These are phyloP conservation scores for Capronia coronata DNA, from an alignment of 2,329 filamentous ascomycete species.

Conservation along the genomic window DNA sequence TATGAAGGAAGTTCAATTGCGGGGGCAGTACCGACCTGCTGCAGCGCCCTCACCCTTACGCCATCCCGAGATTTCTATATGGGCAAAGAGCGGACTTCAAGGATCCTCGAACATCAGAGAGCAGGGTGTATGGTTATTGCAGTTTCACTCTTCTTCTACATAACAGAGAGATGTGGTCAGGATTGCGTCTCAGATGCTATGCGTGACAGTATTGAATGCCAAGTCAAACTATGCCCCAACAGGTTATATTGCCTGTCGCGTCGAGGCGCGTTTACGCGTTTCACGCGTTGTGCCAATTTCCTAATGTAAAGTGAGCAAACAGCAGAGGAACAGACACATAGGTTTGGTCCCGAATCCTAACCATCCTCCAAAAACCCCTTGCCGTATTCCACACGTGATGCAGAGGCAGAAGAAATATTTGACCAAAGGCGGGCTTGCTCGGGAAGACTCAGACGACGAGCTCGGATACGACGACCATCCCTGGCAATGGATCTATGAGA, in stretches of 20 bases:
- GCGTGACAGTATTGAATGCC: background rate
- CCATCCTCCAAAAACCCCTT: no score
- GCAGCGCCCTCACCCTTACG: no score
- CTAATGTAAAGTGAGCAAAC: no score
- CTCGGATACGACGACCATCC: slow-evolving; percentile 64
- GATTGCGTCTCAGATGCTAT: background rate
- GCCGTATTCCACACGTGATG: slow-evolving; percentile 8
- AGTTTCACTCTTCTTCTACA: background rate
- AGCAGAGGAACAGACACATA: background rate
- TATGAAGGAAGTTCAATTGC: no score
- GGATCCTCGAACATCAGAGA: background rate
- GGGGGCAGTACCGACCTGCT: no score
- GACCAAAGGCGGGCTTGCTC: slow-evolving; percentile 55
- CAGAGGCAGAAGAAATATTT: slow-evolving; percentile 41
- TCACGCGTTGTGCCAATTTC: background rate
- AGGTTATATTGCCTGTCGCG: background rate
- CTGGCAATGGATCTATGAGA: slow-evolving; percentile 72
- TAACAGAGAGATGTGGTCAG: no score
- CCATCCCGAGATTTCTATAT: no score
- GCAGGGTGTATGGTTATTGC: background rate
- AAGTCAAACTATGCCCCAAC: background rate
- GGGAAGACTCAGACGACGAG: slow-evolving; percentile 85
- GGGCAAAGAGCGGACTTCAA: no score
- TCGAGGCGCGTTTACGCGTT: background rate
- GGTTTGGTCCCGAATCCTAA: no score